A percentile compares a stretch with the other conserved stretches of the same genome.
Conservation (phyloP, 1,284 basidiomycete species). For the Kwoniella shivajii region DNA sequence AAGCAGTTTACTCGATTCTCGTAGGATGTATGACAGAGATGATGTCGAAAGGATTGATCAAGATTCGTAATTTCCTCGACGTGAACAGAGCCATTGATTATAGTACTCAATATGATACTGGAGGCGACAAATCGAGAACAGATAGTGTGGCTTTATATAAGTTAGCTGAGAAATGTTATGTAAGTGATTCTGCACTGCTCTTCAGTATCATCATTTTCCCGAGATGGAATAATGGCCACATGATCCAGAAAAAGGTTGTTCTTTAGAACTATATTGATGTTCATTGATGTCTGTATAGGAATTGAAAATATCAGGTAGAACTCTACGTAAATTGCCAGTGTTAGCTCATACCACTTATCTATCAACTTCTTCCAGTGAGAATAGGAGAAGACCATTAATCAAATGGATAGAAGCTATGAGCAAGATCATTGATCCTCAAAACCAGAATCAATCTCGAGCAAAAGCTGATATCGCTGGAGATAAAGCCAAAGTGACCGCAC, state of each 20-base stretch:
- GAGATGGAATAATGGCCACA: too few species aligned
- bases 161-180: conserved; percentile 72
- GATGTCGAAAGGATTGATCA: conserved; percentile 70
- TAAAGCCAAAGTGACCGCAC: background rate
- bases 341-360: conserved; percentile 85
- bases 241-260: too few species aligned
- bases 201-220: too few species aligned
- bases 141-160: conserved; percentile 64
- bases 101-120: background rate
- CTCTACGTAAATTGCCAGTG: conserved; percentile 84
- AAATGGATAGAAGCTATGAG: conserved; percentile 65
- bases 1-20: conserved; percentile 94
- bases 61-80: conserved; percentile 42
- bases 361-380: conserved; percentile 35
- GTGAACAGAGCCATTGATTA: background rate
- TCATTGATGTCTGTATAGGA: conserved; percentile 48
- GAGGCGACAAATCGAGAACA: conserved; percentile 12
- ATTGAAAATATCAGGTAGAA: conserved; percentile 84
- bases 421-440: conserved; percentile 61
- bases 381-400: conserved; percentile 18
- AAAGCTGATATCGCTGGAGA: background rate
- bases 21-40: conserved; percentile 80
- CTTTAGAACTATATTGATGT: too few species aligned
- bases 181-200: conserved; percentile 56
- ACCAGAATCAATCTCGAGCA: too few species aligned